Evolutionary conservation across 1,284 basidiomycete species (phyloP).

Genomic region (Austroboletus novae-zelandiae): DNA sequence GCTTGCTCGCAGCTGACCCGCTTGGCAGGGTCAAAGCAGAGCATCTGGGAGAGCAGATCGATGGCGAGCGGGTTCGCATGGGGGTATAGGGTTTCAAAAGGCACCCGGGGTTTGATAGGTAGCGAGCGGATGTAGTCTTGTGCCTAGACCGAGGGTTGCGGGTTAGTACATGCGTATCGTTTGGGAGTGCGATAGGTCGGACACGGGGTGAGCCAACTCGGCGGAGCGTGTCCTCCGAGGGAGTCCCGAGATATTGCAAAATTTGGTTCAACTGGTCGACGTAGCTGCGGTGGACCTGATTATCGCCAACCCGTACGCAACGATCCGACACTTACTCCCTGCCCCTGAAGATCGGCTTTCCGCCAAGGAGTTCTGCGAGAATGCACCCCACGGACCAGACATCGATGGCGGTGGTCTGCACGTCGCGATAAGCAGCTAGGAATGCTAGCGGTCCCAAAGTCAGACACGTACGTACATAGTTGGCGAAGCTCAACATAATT

Average conservation of each 20-base stretch:
- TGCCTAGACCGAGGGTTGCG: slow-evolving; percentile 49
- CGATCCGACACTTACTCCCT: slow-evolving; percentile 66
- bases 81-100: slow-evolving; percentile 90
- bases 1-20: slow-evolving; percentile 96
- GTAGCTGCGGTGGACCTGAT: slow-evolving; percentile 65
- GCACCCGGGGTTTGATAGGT: slow-evolving; percentile 95
- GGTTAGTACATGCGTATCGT: slow-evolving; percentile 1
- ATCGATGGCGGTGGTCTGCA: slow-evolving; percentile 83
- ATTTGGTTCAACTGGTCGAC: slow-evolving; percentile 99
- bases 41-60: slow-evolving; percentile 87
- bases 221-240: slow-evolving; percentile 93
- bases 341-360: slow-evolving; percentile 98
- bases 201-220: slow-evolving; percentile 91
- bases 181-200: slow-evolving; percentile 23
- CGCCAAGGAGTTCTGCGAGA: slow-evolving; percentile 92
- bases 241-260: slow-evolving; percentile 96
- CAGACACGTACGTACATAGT: too few relatives aligned
- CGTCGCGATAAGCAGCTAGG: too few relatives aligned
- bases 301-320: neutral
- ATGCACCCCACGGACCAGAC: slow-evolving; percentile 99
- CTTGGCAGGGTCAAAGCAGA: slow-evolving; percentile 95
- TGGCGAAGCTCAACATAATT: slow-evolving; percentile 40
- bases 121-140: slow-evolving; percentile 97
- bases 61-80: slow-evolving; percentile 94
- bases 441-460: too few relatives aligned